Base-by-base conservation (phyloP, 2,329 filamentous ascomycete species). In the Aspergillus floridensis region DNA sequence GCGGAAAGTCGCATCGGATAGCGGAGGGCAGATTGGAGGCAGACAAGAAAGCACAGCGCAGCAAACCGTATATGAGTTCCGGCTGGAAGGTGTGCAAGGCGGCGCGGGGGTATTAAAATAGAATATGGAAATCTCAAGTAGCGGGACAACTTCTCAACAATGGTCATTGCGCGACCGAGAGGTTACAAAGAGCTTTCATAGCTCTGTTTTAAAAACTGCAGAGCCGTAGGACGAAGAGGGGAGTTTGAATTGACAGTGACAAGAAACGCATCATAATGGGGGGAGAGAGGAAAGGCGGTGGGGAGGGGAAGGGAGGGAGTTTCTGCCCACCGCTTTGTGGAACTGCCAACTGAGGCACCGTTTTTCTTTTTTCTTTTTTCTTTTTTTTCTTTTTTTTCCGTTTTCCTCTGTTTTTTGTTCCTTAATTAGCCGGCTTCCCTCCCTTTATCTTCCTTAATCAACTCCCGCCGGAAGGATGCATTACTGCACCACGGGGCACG, bases 1-100 rank as follows among this genome's bases (percentile, higher is more conserved):
- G 46, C 65, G 62, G 59, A 66, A 66, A 59, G 59, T 65, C 62
- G 61, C 68, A 70, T 69, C 58, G 57, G 67, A 66, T 58, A 61
- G 57, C 35, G 54, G 58, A 58, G 56, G 48, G 51, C 62, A 55
- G 32, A 5, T 16, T 35, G 32, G 32, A 22, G 53, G 60, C 51
- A 49, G 38, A 31, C 7, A 2, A n/a, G 14, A 44, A 19, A 19
- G 32, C 10, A 12, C 11, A 35, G 32, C 31, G 31, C 22, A 32
- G 31, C 31, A 32, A 4, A 35, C 32, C 32, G 32, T 5, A 16
- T 6, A 35, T 16, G 11, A 35, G 14, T 32, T 54, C 47, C 31
- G 53, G 57, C 41, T 46, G 44, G 31, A 56, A 41, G 22, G 22
- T 26, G n/a, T 12, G 49, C 35, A 48, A 53, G 50, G 46, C 41